Conservation (phyloP, 192 early-diverging fungal genomes). For the Mortierella hygrophila region DNA sequence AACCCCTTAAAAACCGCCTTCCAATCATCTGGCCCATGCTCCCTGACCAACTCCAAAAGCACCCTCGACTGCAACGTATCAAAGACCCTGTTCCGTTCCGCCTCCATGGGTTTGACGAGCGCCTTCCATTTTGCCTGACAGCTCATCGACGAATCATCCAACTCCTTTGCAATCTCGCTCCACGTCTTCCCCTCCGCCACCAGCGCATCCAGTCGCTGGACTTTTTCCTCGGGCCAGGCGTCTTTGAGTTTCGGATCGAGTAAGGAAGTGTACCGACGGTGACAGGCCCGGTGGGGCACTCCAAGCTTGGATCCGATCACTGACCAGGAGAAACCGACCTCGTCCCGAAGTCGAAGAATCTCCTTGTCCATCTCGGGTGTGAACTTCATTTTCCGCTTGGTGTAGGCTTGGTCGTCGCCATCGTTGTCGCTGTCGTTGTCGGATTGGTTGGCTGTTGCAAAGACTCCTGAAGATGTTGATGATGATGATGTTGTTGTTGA, state of each 20-base stretch:
- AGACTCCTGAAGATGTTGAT: too few species aligned
- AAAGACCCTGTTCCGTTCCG: constrained; percentile 31
- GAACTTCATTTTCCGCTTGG: constrained; percentile 18
- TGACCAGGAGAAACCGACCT: constrained; percentile 19
- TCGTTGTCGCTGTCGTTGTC: neutral
- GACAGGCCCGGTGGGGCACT: constrained; percentile 27
- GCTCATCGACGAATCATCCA: neutral
- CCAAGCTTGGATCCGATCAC: constrained; percentile 31
- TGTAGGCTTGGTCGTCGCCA: neutral
- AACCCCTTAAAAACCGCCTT: constrained; percentile 35
- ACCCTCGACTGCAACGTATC: constrained; percentile 44
- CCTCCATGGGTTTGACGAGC: constrained; percentile 13
- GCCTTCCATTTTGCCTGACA: constrained; percentile 45
- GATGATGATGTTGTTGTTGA: neutral
- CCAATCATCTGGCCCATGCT: constrained; percentile 49
- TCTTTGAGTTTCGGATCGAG: constrained; percentile 22
- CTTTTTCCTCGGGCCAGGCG: constrained; percentile 16
- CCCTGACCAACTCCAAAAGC: constrained; percentile 24
- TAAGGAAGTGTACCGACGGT: constrained; percentile 22
- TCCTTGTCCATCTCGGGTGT: constrained; percentile 39
- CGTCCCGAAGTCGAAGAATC: constrained; percentile 10
- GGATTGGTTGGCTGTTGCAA: neutral
- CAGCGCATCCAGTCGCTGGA: constrained; percentile 4
- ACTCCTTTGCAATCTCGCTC: constrained; percentile 17
- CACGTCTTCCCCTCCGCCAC: constrained; percentile 36